A percentile compares a stretch with the other conserved stretches of the same genome.
Conservation (phyloP, 2,329 filamentous ascomycete species). For the Amauroascus verrucosus region DNA sequence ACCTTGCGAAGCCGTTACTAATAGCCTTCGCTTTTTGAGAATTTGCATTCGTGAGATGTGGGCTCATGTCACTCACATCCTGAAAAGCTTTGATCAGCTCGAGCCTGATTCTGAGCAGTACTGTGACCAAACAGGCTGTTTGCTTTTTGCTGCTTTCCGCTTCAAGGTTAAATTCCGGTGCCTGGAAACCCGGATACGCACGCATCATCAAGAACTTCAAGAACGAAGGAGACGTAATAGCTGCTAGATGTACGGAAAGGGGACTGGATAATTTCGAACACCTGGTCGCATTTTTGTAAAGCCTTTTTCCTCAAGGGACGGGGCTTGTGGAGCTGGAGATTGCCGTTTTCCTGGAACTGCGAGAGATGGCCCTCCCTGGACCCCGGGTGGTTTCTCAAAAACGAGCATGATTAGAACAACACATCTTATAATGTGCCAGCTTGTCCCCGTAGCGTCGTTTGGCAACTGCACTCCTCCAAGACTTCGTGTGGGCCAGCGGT, state of each 20-base stretch:
- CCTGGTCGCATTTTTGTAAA: too few species aligned
- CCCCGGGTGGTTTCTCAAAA: too few species aligned
- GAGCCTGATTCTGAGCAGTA: background rate
- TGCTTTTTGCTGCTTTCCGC: background rate
- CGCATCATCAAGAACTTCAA: slow-evolving; percentile 1
- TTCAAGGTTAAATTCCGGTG: slow-evolving; percentile 4
- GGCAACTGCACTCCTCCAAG: too few species aligned
- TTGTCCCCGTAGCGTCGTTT: too few species aligned
- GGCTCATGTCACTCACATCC: slow-evolving; percentile 8
- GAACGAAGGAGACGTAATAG: slow-evolving; percentile 2
- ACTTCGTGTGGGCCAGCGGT: too few species aligned
- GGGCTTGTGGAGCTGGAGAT: too few species aligned
- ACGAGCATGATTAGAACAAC: too few species aligned
- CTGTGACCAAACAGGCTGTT: background rate
- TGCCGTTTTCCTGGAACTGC: too few species aligned
- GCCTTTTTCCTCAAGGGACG: too few species aligned
- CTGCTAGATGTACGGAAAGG: slow-evolving; percentile 5
- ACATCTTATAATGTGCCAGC: too few species aligned
- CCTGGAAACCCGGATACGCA: slow-evolving; percentile 10
- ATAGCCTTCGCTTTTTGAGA: background rate
- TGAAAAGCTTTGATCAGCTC: slow-evolving; percentile 5
- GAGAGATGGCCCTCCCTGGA: too few species aligned
- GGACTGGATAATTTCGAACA: too few species aligned
- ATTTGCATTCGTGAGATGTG: slow-evolving; percentile 2
- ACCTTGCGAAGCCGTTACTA: background rate